Base-by-base conservation (phyloP, 305 asterid genomes). In the Fraxinus ornus region DNA sequence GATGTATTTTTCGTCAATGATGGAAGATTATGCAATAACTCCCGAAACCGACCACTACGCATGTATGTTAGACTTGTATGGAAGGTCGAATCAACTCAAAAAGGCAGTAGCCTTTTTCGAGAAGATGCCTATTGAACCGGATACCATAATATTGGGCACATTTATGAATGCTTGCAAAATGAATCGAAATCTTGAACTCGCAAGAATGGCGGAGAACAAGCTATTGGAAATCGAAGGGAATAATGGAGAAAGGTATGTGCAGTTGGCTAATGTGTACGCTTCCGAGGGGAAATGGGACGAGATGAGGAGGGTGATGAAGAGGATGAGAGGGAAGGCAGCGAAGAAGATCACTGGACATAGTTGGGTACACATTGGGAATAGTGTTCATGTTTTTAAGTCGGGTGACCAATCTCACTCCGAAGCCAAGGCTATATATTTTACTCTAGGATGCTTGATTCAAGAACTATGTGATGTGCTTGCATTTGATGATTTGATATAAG, bases 61-160 rank as follows among this genome's bases (percentile, higher is more conserved):
- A 0, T 93, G 99, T 77, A 94, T 94, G 98, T 92, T 95, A 15
- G 99, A 95, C 84, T 88, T 95, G 86, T 95, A 93, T 57, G 97
- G 97, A 80, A 88, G 97, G 91, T 92, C 97, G 8, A 91, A 94
- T 77, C 90, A 88, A 49, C 88, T 94, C 13, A 91, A 90, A 19
- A 93, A 94, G 87, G 97, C 97, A 3, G 81, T 85, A 19, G 79
- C 64, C 1, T 87, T 95, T 85, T 88, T 93, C 90, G 91, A 86
- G 70, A 82, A 78, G 80, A 90, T 94, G 89, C 93, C 98, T 5
- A 1, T 91, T 4, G 89, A 93, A 88, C 89, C 89, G 1, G 97
- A 94, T 87, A 79, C 93, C 9, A 82, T 90, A 55, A 82, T 92
- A 72, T 32, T 93, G 80, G 92, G 99, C 8, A 84, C 97, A 4